phyloP scores from a whole-genome alignment of 306 rosid species.

The Cyamopsis tetragonoloba region DNA sequence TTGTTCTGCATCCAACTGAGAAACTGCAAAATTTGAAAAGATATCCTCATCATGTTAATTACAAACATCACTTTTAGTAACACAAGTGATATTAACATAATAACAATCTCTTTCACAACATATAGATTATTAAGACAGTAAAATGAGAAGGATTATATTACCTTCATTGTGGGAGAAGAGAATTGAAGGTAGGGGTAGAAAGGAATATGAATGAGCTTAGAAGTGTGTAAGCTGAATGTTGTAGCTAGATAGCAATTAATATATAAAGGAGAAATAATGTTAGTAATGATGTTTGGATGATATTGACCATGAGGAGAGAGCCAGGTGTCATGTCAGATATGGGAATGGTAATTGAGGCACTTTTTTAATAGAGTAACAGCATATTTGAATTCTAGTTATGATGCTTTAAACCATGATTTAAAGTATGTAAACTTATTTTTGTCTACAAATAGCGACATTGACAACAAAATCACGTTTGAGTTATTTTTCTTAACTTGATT shows the following conservation, averaged over 20 bases:
- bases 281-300: constrained; percentile 21
- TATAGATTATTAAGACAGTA: background rate
- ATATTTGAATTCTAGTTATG: no score
- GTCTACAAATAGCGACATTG: no score
- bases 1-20: constrained; percentile 91
- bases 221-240: constrained; percentile 14
- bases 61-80: background rate
- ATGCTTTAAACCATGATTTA: no score
- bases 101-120: background rate
- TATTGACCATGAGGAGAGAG: constrained; percentile 17
- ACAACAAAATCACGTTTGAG: no score
- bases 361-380: constrained; percentile 31
- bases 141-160: constrained; percentile 5
- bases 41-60: background rate
- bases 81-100: background rate
- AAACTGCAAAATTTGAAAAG: constrained; percentile 49
- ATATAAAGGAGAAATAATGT: constrained; percentile 29
- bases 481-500: no score
- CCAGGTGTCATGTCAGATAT: constrained; percentile 25
- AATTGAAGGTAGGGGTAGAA: background rate
- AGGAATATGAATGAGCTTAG: constrained; percentile 19
- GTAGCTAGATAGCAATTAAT: constrained; percentile 23
- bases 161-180: constrained; percentile 59
- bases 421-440: no score
- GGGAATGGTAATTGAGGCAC: background rate